These are phyloP conservation scores for Teratosphaeria viscida DNA, from an alignment of 2,329 filamentous ascomycete species.

Conservation along the genomic window DNA sequence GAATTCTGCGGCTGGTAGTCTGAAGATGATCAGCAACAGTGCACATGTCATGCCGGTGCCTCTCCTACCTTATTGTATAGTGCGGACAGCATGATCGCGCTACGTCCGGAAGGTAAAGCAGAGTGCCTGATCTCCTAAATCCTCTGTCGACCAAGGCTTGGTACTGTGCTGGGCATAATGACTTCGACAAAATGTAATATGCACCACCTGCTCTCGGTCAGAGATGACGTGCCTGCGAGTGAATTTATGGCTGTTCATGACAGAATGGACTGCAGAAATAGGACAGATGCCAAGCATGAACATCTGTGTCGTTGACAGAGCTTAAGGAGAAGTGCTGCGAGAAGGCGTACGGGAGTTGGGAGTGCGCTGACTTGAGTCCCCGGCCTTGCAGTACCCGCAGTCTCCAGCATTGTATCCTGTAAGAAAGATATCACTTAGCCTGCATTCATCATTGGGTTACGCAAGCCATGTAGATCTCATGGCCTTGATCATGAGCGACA, in stretches of 20 bases:
- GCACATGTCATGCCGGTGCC: not conserved
- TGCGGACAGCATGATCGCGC: conserved; percentile 80
- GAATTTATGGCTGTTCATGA: not conserved
- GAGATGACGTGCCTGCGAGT: not conserved
- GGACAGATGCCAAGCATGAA: not conserved
- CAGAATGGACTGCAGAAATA: not conserved
- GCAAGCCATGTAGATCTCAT: not conserved
- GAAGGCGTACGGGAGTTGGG: conserved; percentile 38
- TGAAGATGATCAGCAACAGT: conserved; percentile 11
- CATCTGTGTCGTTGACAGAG: not conserved
- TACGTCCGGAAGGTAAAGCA: conserved; percentile 71
- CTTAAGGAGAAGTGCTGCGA: not conserved
- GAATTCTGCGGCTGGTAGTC: conserved; percentile 56
- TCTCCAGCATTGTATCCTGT: conserved; percentile 39
- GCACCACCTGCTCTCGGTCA: conserved; percentile 49
- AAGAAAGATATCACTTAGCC: conserved; percentile 13
- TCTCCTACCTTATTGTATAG: conserved; percentile 57
- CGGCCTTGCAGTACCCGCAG: conserved; percentile 42
- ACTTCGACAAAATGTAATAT: conserved; percentile 57
- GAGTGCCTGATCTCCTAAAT: conserved; percentile 56
- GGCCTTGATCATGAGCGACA: not conserved
- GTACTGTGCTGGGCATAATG: conserved; percentile 56
- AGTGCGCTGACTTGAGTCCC: conserved; percentile 36
- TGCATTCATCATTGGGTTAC: conserved; percentile 3
- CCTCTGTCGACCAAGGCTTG: conserved; percentile 62